Evolutionary conservation across 1,284 basidiomycete species (phyloP).

Genomic region (Ganoderma lucidum): DNA sequence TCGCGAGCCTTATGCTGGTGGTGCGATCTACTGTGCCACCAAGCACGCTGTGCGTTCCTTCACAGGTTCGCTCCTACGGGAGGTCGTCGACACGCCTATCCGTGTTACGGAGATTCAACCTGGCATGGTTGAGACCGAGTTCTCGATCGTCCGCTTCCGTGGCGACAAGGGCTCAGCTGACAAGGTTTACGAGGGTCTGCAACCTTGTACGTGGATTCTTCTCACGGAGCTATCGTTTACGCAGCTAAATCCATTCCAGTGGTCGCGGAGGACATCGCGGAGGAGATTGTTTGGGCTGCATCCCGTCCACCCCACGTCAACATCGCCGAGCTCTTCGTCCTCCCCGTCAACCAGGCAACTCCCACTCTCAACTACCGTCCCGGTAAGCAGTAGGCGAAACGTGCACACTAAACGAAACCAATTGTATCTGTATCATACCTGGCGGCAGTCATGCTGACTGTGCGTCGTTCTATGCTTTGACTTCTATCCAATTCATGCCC

Average conservation of each 20-base stretch:
- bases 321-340: constrained; percentile 80
- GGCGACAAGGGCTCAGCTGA: constrained; percentile 85
- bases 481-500: neutral
- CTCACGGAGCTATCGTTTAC: neutral
- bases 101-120: constrained; percentile 93
- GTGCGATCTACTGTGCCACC: constrained; percentile 83
- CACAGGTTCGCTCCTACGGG: constrained; percentile 82
- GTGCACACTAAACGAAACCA: constrained; percentile 7
- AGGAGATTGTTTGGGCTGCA: constrained; percentile 98
- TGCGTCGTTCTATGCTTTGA: constrained; percentile 7
- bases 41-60: constrained; percentile 94
- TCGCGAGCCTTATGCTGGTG: constrained; percentile 90
- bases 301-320: constrained; percentile 88
- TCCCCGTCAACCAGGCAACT: constrained; percentile 85
- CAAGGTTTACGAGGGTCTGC: constrained; percentile 89
- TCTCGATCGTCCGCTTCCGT: constrained; percentile 88
- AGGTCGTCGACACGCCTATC: constrained; percentile 91
- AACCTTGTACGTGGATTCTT: constrained; percentile 66
- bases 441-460: neutral
- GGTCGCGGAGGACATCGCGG: constrained; percentile 87
- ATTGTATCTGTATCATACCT: constrained; percentile 28
- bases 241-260: constrained; percentile 50
- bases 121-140: constrained; percentile 93
- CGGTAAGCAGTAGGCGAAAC: constrained; percentile 42
- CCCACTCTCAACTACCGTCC: constrained; percentile 62